Percentiles rank a stretch among this genome's conserved stretches.
Conservation (phyloP, 2,329 filamentous ascomycete genomes). For the Whalleya microplaca region DNA sequence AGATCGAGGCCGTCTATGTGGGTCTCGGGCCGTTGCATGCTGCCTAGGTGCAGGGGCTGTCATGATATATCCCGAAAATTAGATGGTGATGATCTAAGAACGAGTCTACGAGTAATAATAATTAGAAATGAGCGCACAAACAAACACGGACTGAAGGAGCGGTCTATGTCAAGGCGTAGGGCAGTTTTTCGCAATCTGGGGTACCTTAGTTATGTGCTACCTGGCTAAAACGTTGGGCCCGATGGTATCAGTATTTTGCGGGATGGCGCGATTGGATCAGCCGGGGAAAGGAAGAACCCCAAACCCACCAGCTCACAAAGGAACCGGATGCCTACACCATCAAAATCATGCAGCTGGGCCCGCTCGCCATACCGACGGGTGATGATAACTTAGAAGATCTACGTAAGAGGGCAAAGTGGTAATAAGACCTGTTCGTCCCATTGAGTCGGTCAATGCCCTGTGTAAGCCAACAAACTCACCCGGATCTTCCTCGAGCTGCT, state of each 20-base stretch:
- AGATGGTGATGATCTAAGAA: neutral
- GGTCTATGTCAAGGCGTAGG: neutral
- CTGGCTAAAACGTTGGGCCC: constrained; percentile 25
- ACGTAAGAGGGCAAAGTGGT: constrained; percentile 19
- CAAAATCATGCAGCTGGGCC: constrained; percentile 23
- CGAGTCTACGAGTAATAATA: too few relatives aligned
- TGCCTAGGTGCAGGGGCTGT: constrained; percentile 16
- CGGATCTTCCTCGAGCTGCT: constrained; percentile 1
- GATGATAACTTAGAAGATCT: constrained; percentile 24
- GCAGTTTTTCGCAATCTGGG: constrained; percentile 18
- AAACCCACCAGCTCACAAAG: constrained; percentile 19
- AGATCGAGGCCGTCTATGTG: constrained; percentile 20
- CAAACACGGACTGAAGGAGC: neutral
- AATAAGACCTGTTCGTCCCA: constrained; percentile 10
- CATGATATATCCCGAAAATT: constrained; percentile 4
- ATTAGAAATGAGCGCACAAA: neutral
- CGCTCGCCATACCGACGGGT: constrained; percentile 27
- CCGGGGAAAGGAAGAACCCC: constrained; percentile 14
- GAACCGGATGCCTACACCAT: constrained; percentile 14
- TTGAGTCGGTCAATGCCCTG: constrained; percentile 11
- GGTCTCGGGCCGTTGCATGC: constrained; percentile 9
- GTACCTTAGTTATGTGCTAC: constrained; percentile 20
- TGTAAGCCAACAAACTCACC: constrained; percentile 3
- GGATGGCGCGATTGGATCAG: constrained; percentile 36
- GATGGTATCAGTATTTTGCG: constrained; percentile 33